Evolutionary conservation across 140 eudicot genomes (phyloP).

Genomic region (Flaveria floridana): DNA sequence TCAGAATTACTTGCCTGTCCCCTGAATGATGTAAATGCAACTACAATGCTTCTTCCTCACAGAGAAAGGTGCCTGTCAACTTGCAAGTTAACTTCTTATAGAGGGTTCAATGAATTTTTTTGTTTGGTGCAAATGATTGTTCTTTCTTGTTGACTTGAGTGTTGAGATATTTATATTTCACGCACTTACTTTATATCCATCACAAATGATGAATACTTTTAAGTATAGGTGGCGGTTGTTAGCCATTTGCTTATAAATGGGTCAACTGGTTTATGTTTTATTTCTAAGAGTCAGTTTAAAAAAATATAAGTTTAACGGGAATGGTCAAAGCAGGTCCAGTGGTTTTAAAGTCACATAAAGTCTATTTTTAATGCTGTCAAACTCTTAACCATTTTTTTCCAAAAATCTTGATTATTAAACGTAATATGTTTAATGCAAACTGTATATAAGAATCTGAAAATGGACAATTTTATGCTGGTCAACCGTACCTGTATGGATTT

Average conservation of each 20-base stretch:
- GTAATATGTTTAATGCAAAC: not conserved
- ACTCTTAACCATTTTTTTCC: not conserved
- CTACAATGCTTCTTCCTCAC: slow-evolving; percentile 74
- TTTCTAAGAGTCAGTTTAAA: not conserved
- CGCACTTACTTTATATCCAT: not conserved
- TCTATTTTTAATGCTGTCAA: not conserved
- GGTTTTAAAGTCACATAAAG: not conserved
- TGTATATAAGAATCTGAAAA: not conserved
- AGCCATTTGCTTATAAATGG: not conserved
- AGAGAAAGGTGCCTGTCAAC: slow-evolving; percentile 56
- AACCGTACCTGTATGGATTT: not conserved
- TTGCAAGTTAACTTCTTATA: slow-evolving; percentile 13
- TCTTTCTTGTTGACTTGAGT: slow-evolving; percentile 3
- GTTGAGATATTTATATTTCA: not conserved
- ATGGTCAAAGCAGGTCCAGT: not conserved
- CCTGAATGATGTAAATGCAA: slow-evolving; percentile 60
- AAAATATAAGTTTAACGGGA: no score
- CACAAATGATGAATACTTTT: slow-evolving; percentile 21
- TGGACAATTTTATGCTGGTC: not conserved
- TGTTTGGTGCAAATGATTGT: slow-evolving; percentile 15
- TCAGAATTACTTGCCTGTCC: slow-evolving; percentile 95
- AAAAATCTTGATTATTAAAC: not conserved
- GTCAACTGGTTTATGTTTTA: not conserved
- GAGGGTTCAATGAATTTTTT: not conserved
- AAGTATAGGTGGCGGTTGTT: not conserved